phyloP scores from a whole-genome alignment of 1,284 basidiomycete genomes.

The Anthracocystis walkeri region DNA sequence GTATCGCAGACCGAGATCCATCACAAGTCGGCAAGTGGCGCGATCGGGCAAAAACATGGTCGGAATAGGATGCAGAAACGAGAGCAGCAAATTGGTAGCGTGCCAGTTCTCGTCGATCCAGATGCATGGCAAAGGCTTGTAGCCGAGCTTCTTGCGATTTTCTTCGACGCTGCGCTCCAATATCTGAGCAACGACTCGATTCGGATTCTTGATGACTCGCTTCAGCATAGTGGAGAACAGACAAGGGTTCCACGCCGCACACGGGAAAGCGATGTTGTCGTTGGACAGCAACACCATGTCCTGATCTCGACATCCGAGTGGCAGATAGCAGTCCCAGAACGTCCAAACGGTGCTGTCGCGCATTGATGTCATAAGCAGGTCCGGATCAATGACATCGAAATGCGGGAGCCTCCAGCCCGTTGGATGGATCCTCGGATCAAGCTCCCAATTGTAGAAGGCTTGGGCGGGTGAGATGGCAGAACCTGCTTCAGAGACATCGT shows the following conservation, averaged over 20 bases:
- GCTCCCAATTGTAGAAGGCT: constrained; percentile 11
- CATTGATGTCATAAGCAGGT: constrained; percentile 21
- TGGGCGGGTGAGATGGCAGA: constrained; percentile 9
- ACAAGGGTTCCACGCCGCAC: constrained; percentile 48
- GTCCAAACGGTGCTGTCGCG: constrained; percentile 45
- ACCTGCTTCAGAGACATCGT: constrained; percentile 11
- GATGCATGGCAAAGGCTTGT: constrained; percentile 32
- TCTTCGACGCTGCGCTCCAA: constrained; percentile 22
- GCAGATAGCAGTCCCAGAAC: constrained; percentile 53
- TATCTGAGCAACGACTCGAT: constrained; percentile 13
- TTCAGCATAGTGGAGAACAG: constrained; percentile 39
- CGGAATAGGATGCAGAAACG: constrained; percentile 51
- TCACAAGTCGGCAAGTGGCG: constrained; percentile 25
- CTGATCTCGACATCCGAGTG: constrained; percentile 45
- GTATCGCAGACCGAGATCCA: constrained; percentile 35
- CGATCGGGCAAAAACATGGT: constrained; percentile 38
- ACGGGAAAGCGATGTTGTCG: constrained; percentile 44
- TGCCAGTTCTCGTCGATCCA: constrained; percentile 46
- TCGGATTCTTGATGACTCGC: constrained; percentile 29
- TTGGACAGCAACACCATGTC: constrained; percentile 44
- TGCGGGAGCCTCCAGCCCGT: constrained; percentile 27
- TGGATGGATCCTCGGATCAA: constrained; percentile 21
- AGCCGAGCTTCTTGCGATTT: constrained; percentile 33
- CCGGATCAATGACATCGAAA: constrained; percentile 42
- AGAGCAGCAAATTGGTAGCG: constrained; percentile 40